These are phyloP conservation scores for Tephrocybe sp. DNA, from an alignment of 768 basidiomycete species.

Conservation along the genomic window DNA sequence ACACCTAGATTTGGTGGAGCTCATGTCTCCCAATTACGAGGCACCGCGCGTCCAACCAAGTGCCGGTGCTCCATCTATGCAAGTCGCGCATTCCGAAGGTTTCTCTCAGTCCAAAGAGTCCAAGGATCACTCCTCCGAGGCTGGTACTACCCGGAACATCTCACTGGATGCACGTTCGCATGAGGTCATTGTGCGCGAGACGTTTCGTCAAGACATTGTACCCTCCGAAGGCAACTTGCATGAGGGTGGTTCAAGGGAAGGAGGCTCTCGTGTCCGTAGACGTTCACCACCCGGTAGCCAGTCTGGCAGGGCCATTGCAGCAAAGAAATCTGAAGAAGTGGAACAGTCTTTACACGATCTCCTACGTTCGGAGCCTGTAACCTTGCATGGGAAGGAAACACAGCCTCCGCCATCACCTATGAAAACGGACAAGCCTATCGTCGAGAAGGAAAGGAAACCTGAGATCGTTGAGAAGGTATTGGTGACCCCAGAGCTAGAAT, in stretches of 20 bases:
- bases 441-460: background rate
- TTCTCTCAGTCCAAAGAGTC: too few species aligned
- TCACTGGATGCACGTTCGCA: background rate
- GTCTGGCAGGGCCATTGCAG: constrained; percentile 42
- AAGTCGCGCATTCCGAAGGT: background rate
- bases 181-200: background rate
- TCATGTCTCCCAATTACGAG: constrained; percentile 9
- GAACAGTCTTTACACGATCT: constrained; percentile 16
- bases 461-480: background rate
- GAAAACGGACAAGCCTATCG: background rate
- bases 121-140: too few species aligned
- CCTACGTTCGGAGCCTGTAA: constrained; percentile 10
- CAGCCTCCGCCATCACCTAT: background rate
- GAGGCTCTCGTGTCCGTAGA: constrained; percentile 25
- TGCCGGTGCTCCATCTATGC: background rate
- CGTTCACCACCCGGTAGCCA: constrained; percentile 51
- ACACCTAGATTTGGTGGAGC: constrained; percentile 11
- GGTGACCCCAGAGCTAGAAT: background rate
- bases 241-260: constrained; percentile 7
- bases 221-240: background rate
- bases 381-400: background rate
- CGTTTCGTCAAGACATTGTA: background rate
- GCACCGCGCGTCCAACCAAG: background rate
- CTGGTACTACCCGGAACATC: too few species aligned
- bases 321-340: constrained; percentile 39